These are phyloP conservation scores for Dioscorea zingiberensis DNA, from an alignment of 106 monocot species.

Conservation along the genomic window DNA sequence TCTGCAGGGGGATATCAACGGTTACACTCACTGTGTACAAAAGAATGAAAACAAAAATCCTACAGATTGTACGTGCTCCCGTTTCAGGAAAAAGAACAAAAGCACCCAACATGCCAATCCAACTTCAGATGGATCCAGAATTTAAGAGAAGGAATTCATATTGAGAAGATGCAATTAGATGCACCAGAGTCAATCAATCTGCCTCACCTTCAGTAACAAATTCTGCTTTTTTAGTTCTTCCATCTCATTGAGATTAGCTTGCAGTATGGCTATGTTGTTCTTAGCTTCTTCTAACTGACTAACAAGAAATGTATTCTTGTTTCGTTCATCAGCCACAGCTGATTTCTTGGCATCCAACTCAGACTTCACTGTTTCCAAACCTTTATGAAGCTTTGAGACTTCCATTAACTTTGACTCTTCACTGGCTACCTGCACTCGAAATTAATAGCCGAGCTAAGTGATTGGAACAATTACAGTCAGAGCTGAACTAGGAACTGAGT, in stretches of 20 bases:
- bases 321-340: conserved; percentile 28
- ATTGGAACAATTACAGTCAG: no score
- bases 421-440: conserved; percentile 43
- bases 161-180: no score
- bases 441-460: no score
- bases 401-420: conserved; percentile 69
- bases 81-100: no score
- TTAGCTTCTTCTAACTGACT: conserved; percentile 43
- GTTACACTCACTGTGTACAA: no score
- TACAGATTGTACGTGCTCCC: neutral
- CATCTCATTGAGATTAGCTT: conserved; percentile 26
- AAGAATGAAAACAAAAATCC: no score
- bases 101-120: no score
- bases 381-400: conserved; percentile 67
- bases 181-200: no score
- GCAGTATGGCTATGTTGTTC: conserved; percentile 40
- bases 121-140: no score
- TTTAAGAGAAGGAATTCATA: no score
- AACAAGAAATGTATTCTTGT: conserved; percentile 44
- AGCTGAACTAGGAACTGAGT: no score
- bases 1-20: conserved; percentile 28
- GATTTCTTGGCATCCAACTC: conserved; percentile 52
- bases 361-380: conserved; percentile 35
- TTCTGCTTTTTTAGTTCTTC: conserved; percentile 60
- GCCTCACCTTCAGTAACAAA: conserved; percentile 52